Evolutionary conservation across 257 asterid species (phyloP), one percentile per base, ranked within the genome.

Genomic region (Solanum tacnaense): DNA sequence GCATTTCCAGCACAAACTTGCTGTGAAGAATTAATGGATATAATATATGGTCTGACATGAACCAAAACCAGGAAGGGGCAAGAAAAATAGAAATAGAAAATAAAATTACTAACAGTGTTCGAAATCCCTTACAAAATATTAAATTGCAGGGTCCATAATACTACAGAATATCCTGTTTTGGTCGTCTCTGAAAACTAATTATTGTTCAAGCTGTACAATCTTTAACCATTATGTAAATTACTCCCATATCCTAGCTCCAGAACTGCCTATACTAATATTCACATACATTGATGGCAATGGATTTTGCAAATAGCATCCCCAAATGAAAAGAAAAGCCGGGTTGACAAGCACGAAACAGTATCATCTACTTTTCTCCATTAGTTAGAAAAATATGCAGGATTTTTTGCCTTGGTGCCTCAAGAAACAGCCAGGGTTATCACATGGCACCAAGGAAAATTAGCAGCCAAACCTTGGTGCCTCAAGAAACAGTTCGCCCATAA

Each of bases 401-500:
- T 3, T 32, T 32, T 3, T 31, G 34, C 34, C 34, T 31, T 31
- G 34, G 34, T 31, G 34, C 34, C 34, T 31, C 34, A 31, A 31
- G 34, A 31, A 31, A 31, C 32, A 31, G 32, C 32, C 32, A 31
- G 82, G 84, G 87, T 32, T 74, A 84, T 70, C 34, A 34, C 73
- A 49, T 21, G 56, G n/a, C 87, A 31, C 84, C 88, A 5, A n/a
- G 79, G 71, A 49, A 41, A 79, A 32, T 76, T 29, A 65, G 25
- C 75, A 56, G 52, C 85, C 82, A 91, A 86, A 84, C 78, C 86
- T 84, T 58, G 87, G 76, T 88, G 89, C 88, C 86, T 94, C 94
- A 95, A 81, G 95, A 94, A 84, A 95, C 96, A 86, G 97, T 94
- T 89, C 97, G 88, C 79, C 98, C 98, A 83, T 94, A 95, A 91